These are phyloP conservation scores for Grosmannia huntii DNA, from an alignment of 2,329 filamentous ascomycete species.

Conservation along the genomic window DNA sequence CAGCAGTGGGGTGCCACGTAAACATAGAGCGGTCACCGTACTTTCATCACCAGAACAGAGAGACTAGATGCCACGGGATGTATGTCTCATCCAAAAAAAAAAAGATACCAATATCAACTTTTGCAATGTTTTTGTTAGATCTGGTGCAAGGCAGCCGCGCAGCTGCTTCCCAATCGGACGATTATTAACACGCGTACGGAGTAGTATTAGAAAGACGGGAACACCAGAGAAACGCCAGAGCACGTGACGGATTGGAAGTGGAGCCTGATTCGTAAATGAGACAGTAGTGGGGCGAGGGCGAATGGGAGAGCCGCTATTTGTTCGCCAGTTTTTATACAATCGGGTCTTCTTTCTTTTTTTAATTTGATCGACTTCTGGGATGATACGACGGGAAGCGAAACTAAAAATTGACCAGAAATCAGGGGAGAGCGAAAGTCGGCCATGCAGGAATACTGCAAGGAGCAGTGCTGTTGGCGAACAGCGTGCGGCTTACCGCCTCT, in stretches of 20 bases:
- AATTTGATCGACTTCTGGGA: neutral
- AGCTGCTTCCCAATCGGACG: neutral
- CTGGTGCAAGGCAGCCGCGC: neutral
- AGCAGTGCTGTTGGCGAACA: no score
- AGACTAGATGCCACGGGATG: no score
- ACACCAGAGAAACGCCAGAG: constrained; percentile 7
- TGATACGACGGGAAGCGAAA: neutral
- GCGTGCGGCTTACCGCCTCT: no score
- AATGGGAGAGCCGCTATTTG: neutral
- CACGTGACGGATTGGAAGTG: constrained; percentile 2
- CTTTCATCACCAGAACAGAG: no score
- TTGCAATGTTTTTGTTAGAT: no score
- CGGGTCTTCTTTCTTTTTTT: neutral
- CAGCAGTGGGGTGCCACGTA: neutral
- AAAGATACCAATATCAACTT: no score
- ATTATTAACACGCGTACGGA: neutral
- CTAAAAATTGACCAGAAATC: no score
- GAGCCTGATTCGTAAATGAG: neutral
- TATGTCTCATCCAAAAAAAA: no score
- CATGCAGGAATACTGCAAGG: no score
- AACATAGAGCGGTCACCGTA: neutral
- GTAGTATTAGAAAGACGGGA: neutral
- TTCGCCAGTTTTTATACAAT: neutral
- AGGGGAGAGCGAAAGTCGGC: no score
- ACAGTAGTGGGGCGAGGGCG: neutral